These are phyloP conservation scores for Claviceps quebecensis DNA, from an alignment of 2,329 filamentous ascomycete genomes.

Conservation along the genomic window DNA sequence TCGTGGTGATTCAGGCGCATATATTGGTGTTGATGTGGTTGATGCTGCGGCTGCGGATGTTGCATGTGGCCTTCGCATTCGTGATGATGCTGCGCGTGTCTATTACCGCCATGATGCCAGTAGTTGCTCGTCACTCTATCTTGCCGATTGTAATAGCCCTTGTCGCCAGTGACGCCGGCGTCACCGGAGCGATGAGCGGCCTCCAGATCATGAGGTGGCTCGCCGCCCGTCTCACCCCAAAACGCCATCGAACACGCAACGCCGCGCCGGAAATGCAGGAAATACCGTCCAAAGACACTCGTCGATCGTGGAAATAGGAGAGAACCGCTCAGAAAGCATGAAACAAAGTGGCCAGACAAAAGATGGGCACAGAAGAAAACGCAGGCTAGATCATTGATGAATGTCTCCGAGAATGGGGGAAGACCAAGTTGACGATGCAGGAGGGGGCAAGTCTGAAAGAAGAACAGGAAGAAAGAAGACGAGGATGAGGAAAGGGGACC, in stretches of 20 bases:
- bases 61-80: not conserved
- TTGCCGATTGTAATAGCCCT: not conserved
- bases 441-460: not conserved
- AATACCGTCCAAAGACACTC: not conserved
- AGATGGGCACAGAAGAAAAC: not conserved
- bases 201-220: conserved; percentile 13
- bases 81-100: not conserved
- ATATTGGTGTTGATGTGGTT: not conserved
- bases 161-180: not conserved
- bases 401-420: not conserved
- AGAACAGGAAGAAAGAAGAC: not conserved
- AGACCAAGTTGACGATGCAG: not conserved
- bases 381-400: not conserved
- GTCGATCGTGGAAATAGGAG: not conserved
- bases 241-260: conserved; percentile 24
- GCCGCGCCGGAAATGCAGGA: not conserved
- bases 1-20: not conserved
- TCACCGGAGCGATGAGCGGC: not conserved
- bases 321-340: not conserved
- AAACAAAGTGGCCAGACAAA: not conserved
- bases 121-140: not conserved
- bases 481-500: no score
- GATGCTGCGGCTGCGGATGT: not conserved
- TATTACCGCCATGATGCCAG: not conserved
- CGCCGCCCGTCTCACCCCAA: conserved; percentile 23